Base-by-base conservation (phyloP, 768 basidiomycete genomes). In the Dendrothele bispora region DNA sequence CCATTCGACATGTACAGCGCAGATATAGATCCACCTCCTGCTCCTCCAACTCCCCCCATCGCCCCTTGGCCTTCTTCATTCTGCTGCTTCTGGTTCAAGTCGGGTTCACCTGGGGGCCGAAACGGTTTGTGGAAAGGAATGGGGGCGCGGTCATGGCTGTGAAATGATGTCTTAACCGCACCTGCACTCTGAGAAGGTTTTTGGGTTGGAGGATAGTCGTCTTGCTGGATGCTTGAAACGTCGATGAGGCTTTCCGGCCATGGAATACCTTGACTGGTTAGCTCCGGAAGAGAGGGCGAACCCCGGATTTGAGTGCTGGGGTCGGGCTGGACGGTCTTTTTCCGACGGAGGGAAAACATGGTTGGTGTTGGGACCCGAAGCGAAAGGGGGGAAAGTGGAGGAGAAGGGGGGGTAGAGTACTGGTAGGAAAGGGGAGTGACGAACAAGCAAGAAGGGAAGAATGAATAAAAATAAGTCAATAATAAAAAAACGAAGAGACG, bases 221-320 rank as follows among this genome's bases (percentile, higher is more conserved):
- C 65, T 58, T 81, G 71, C 43, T 80, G 79, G 50, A 88, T 78
- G 50, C 82, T 79, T 32, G 78, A 72, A 50, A 86, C 72, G 60
- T 92, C 87, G 34, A 93, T 83, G 28, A 93, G 78, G 65, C 84
- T 77, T 67, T 85, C 86, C 20, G 91, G 91, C 91, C 91, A 93
- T 48, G 85, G 85, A 30, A 90, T 86, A 28, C 83, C 87, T 58
- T 83, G 84, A 36, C 84, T 77, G 43, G 71, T 75, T 55, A 92
- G 77, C 60, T 89, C 82, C 48, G 91, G 91, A 29, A 92, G 77
- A 41, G 89, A 91, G 7, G 88, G 86, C 32, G 87, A 88, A n/a
- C 82, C 74, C 58, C 82, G 84, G 43, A 91, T 74, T 51, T 69
- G 68, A 28, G 74, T 67, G 2, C 68, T 54, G 34, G 74, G 66